phyloP scores from a whole-genome alignment of 768 basidiomycete genomes.

The Melanogaster broomeanus region DNA sequence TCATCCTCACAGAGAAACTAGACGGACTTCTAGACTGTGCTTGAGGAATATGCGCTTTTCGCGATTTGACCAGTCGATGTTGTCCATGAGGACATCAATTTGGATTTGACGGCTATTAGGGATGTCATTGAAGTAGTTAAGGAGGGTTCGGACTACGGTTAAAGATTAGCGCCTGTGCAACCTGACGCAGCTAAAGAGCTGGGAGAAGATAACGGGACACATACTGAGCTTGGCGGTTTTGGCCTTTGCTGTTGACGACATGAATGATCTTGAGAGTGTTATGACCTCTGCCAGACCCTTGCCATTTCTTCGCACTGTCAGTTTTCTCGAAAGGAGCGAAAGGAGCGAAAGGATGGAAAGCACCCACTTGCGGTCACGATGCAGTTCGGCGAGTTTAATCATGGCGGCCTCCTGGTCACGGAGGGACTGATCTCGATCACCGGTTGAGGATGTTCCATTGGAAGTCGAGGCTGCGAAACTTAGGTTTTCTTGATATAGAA shows the following conservation, averaged over 20 bases:
- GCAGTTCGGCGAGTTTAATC: conserved; percentile 82
- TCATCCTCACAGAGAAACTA: conserved; percentile 65
- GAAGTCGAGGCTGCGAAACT: conserved; percentile 27
- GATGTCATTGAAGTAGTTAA: conserved; percentile 84
- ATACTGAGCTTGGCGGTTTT: conserved; percentile 95
- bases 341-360: not conserved
- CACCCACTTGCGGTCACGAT: conserved; percentile 80
- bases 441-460: conserved; percentile 34
- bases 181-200: not conserved
- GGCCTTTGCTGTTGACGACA: conserved; percentile 94
- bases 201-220: not conserved
- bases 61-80: conserved; percentile 87
- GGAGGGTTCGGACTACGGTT: conserved; percentile 81
- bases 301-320: conserved; percentile 61
- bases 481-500: not conserved
- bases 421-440: conserved; percentile 57
- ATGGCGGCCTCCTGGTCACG: conserved; percentile 85
- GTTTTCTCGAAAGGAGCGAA: not conserved
- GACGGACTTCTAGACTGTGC: conserved; percentile 88
- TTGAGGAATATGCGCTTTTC: conserved; percentile 97
- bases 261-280: conserved; percentile 78
- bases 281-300: conserved; percentile 85
- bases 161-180: not conserved
- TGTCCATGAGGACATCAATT: conserved; percentile 84
- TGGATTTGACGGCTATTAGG: conserved; percentile 75